Base-by-base conservation (phyloP, 106 monocot species). In the Dendrobium officinale region DNA sequence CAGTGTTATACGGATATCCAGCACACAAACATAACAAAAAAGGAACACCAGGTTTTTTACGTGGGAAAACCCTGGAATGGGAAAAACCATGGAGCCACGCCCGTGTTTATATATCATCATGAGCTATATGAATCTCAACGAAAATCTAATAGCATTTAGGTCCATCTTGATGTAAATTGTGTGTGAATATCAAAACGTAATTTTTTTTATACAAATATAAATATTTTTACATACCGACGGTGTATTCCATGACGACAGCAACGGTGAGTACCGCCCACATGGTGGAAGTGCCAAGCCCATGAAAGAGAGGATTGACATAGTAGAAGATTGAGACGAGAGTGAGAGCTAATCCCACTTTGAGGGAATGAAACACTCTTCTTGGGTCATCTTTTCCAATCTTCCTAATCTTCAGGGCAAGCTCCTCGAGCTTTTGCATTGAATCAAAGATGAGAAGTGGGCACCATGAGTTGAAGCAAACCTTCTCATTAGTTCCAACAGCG, bases 231-330 rank as follows among this genome's bases (percentile, higher is more conserved):
- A 70, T 70, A 70, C 92, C 92, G 9, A 89, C 92, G 19, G 87
- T 90, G 31, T 82, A 92, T 58, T 92, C 92, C 92, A 93, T 88
- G 86, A 93, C 88, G 20, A 88, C 84, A 1, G 88, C 86, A 31
- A 88, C 88, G 51, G 92, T 90, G 20, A 93, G 88, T 55, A 92
- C 88, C 0, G 90, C 92, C 90, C 92, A 93, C 79, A 93, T 86
- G 67, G 88, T 33, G 19, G 90, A 88, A 2, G 74, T 48, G 0
- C 90, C 92, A 29, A 90, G 85, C 20, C 85, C 85, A 0, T 80
- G 24, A 73, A 77, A 93, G 22, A 93, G 80, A 0, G 92, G 90
- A 3, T 79, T 90, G 78, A 86, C 81, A 55, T 88, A 89, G 82
- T 92, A 92, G 77, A 87, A 82, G 85, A 84, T 75, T 73, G 92